Base-by-base conservation (phyloP, 148 eudicot species). In the Rhododendron mucronatum region DNA sequence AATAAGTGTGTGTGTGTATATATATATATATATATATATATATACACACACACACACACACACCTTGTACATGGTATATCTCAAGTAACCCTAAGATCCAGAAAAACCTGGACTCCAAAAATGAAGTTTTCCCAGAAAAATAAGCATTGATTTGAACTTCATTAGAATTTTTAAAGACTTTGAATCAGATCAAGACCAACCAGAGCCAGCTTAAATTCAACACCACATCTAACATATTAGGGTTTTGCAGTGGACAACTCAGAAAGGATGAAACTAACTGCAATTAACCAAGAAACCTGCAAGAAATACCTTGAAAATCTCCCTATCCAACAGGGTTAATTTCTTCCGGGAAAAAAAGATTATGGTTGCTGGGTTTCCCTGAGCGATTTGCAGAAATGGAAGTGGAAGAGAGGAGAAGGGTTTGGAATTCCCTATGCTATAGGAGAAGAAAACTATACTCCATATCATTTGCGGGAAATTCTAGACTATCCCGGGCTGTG, bases 341-440 rank as follows among this genome's bases (percentile, higher is more conserved):
- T 28, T 33, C 47, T 47, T 73, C 85, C 80, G 18, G 14, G 11
- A 5, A 69, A n/a, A 47, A 4, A 20, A 12, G 47, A 69, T 28
- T 10, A 4, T 2, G 3, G 30, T n/a, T 16, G 41, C 78, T 59
- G 35, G 23, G 61, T 35, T 65, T 47, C 8, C 78, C 35, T 20
- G 55, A 47, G 30, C 28, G 48, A 82, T 59, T 84, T 73, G 80
- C 85, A 84, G 85, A 50, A 30, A 84, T 71, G 80, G 30, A 9
- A 28, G 21, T 63, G 23, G 85, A n/a, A 47, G 41, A 28, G 83
- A 47, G 35, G 53, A 21, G 41, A 26, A 30, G 69, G 85, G 47
- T 50, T 20, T 37, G 18, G 78, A 59, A 30, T 48, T 30, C 44
- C 63, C 51, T 30, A 21, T 10, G 28, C 44, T 5, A 41, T 21